Evolutionary conservation across 495 filamentous ascomycete genomes (phyloP).

Genomic region (Penicillium lagena): DNA sequence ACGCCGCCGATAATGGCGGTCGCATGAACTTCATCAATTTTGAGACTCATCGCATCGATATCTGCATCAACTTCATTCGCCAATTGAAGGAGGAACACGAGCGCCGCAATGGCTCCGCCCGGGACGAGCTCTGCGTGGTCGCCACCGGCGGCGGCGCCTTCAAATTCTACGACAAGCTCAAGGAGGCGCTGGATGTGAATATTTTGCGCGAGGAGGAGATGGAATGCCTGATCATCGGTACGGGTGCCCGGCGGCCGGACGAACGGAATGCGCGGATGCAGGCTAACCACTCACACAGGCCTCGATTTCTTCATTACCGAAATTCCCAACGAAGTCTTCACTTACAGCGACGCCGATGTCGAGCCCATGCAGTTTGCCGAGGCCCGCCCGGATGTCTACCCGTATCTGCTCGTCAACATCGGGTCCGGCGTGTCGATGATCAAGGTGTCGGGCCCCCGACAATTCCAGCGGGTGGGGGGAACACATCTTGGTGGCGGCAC

Average conservation of each 20-base stretch:
- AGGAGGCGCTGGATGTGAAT: constrained; percentile 71
- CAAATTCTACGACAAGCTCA: constrained; percentile 90
- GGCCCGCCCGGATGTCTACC: constrained; percentile 72
- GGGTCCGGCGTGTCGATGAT: constrained; percentile 99
- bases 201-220: constrained; percentile 94
- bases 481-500: constrained; percentile 94
- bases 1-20: constrained; percentile 73
- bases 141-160: constrained; percentile 93
- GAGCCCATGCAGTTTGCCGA: constrained; percentile 81
- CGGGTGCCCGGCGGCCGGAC: constrained; percentile 5
- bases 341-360: constrained; percentile 79
- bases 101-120: constrained; percentile 57
- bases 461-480: constrained; percentile 85
- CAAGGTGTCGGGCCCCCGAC: constrained; percentile 83
- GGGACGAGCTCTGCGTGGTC: constrained; percentile 73
- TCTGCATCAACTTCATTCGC: constrained; percentile 84
- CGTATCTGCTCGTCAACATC: constrained; percentile 96
- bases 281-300: constrained; percentile 40
- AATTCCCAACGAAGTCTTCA: constrained; percentile 94
- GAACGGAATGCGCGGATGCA: background rate
- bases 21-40: constrained; percentile 92
- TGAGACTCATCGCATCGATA: constrained; percentile 87
- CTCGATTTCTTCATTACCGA: constrained; percentile 98
- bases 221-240: constrained; percentile 95
- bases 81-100: constrained; percentile 74